Evolutionary conservation across 768 basidiomycete species (phyloP), one percentile per base, ranked within the genome.

Genomic region (Rhizopogon roseolus): DNA sequence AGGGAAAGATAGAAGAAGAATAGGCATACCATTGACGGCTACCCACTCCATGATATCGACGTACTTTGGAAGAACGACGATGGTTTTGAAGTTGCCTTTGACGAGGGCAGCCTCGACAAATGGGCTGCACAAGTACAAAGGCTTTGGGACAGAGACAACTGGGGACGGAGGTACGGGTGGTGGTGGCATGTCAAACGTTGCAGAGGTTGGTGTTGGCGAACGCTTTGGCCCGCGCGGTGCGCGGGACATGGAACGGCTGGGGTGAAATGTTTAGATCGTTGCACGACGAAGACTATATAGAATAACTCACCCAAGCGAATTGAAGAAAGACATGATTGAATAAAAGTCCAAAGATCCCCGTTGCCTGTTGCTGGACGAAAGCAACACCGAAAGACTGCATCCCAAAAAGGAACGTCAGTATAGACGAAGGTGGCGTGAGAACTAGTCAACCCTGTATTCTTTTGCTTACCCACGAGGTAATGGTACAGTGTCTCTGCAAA

Each of bases 31-130:
- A 64, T 96, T 96, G 41, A 93, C 88, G 10, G 93, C 94, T 28
- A 96, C 94, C 94, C 94, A 97, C 66, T 97, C 94, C 80, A 93
- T 95, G 54, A 92, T 86, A 66, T 96, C 93, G 28, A 91, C 88
- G 62, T 95, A 97, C 68, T 96, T 97, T 6, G 96, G 96, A 51
- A 93, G 79, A 72, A 93, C 89, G 54, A 98, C 94, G 63, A 98
- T 98, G 3, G 94, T 97, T 76, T 96, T 98, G 77, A 97, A 98
- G 71, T 94, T 97, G 22, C 96, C 96, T 69, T 96, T 98, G 55
- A 98, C 95, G 41, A 98, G 80, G 0, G 96, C 93, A 2, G 93
- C 88, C 62, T 96, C 94, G 52, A 90, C 92, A 68, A 98, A 98
- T 3, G 95, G 95, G 51, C 90, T 89, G 69, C 89, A 96, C 10